Evolutionary conservation across 2,329 filamentous ascomycete species (phyloP), one percentile per base, ranked within the genome.

Genomic region (Xylariaceae sp.): DNA sequence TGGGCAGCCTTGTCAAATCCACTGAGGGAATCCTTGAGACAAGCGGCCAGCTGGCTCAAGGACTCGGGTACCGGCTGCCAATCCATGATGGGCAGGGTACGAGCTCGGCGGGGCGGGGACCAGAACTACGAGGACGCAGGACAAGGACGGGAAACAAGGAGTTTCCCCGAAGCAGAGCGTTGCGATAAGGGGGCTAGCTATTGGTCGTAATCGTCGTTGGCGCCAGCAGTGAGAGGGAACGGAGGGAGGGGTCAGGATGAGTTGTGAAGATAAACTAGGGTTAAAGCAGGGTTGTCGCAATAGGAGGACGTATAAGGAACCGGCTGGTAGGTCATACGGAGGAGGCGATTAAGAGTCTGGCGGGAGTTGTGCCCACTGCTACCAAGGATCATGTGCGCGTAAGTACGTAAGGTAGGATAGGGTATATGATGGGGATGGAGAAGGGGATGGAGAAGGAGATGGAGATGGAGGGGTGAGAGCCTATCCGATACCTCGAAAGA

Each of bases 61-160:
- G 87, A 90, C 79, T 91, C 89, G 67, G 87, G 83, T 68, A 88
- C 80, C 60, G 94, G 94, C 77, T 95, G 89, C 94, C 94, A 99
- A 73, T 86, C 83, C 91, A 96, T 96, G 70, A 67, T 74, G 67
- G 67, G 58, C 57, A 61, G 60, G 49, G 42, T 37, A 42, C 32
- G 42, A 44, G n/a, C 41, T 30, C 39, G 43, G 19, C 43, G 35
- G 41, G 53, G 60, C 19, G 34, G 42, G 19, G 44, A 35, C 2
- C 35, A 34, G 26, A 37, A 30, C 29, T 26, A 9, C 8, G 35
- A 30, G 8, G 47, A 26, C 19, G 9, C 5, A 32, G 32, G 43
- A 11, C 6, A 31, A 41, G 11, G 39, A 44, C 9, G 32, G 37
- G n/a, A 41, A 32, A 31, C 11, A 45, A 6, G 4, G 43, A 31